Percentiles rank a stretch among this genome's conserved stretches.
Evolutionary conservation across 805 yeast genomes (phyloP).

Genomic region (Candida montana): DNA sequence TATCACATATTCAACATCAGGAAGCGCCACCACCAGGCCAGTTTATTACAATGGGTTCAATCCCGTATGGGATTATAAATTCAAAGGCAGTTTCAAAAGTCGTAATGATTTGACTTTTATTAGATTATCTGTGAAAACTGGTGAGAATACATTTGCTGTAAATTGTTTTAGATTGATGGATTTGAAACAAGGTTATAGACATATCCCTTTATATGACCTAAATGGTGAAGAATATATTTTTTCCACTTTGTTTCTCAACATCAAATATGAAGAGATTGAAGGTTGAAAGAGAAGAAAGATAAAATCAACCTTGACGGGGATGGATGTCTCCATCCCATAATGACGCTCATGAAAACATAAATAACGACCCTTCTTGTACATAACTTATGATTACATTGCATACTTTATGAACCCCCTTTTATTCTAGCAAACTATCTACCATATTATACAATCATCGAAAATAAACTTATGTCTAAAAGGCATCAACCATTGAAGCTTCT

Average conservation of each 20-base stretch:
- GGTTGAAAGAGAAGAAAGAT: background rate
- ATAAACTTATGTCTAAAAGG: slow-evolving; percentile 19
- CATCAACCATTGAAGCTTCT: slow-evolving; percentile 28
- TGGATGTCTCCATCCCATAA: too few species aligned
- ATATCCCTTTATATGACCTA: slow-evolving; percentile 66
- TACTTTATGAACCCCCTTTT: too few species aligned
- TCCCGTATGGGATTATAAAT: slow-evolving; percentile 70
- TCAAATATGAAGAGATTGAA: slow-evolving; percentile 13
- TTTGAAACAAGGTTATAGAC: slow-evolving; percentile 75
- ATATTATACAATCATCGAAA: background rate
- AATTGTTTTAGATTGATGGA: slow-evolving; percentile 56
- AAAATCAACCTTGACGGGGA: too few species aligned
- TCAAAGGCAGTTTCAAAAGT: slow-evolving; percentile 36
- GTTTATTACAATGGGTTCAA: slow-evolving; percentile 76
- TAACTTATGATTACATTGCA: too few species aligned
- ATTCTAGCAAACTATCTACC: background rate
- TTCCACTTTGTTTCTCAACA: slow-evolving; percentile 45
- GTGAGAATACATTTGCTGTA: slow-evolving; percentile 46
- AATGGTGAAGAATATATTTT: slow-evolving; percentile 76
- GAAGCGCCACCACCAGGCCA: slow-evolving; percentile 18
- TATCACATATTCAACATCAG: slow-evolving; percentile 1
- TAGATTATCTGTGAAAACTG: slow-evolving; percentile 45
- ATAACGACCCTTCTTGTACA: too few species aligned
- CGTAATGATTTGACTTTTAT: slow-evolving; percentile 49
- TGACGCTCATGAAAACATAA: too few species aligned